phyloP scores from a whole-genome alignment of 352 stramenopile species.

The Phytophthora melonis region DNA sequence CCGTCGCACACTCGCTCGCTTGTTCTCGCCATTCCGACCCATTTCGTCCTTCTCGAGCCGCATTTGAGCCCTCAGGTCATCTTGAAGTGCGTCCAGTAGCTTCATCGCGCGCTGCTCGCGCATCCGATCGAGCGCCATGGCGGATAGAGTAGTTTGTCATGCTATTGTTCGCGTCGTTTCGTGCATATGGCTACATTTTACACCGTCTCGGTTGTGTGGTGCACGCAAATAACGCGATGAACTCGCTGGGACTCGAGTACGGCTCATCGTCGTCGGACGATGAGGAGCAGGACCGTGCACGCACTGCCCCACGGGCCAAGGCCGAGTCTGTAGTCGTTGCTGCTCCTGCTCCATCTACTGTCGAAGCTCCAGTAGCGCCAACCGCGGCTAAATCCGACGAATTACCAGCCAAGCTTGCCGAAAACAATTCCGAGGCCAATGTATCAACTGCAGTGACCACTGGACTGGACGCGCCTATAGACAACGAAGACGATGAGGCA shows the following conservation, averaged over 20 bases:
- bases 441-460: conserved; percentile 1
- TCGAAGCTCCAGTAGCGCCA: conserved; percentile 15
- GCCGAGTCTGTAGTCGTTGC: background rate
- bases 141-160: background rate
- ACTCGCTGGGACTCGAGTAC: conserved; percentile 52
- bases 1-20: conserved; percentile 45
- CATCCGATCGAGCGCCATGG: conserved; percentile 61
- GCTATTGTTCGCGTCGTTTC: conserved; percentile 30
- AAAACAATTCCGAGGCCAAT: conserved; percentile 10
- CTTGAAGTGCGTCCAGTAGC: conserved; percentile 66
- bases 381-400: background rate
- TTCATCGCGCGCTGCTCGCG: conserved; percentile 68
- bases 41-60: conserved; percentile 60
- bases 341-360: conserved; percentile 1
- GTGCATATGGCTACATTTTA: conserved; percentile 24
- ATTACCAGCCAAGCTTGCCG: conserved; percentile 7
- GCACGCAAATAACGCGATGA: conserved; percentile 41
- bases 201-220: conserved; percentile 5
- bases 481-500: conserved; percentile 44
- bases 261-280: conserved; percentile 46
- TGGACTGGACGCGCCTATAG: conserved; percentile 10
- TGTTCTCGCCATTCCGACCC: conserved; percentile 29
- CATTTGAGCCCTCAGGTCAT: conserved; percentile 67
- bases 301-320: background rate
- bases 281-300: conserved; percentile 17